Evolutionary conservation across 2,329 filamentous ascomycete species (phyloP).

Genomic region (Keithomyces neogunnii): DNA sequence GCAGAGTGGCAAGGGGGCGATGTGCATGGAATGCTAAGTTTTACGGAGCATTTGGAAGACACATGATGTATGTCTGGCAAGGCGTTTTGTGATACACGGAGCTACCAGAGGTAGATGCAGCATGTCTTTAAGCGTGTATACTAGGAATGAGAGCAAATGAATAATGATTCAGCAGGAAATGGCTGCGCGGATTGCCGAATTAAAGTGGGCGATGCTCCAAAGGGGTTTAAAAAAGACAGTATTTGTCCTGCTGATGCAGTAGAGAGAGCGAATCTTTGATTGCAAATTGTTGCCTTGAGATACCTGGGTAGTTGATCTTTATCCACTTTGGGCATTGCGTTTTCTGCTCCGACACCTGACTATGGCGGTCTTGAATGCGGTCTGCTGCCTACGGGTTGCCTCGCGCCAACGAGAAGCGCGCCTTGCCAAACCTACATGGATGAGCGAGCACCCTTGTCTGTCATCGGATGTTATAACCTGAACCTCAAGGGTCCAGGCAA

Average conservation of each 20-base stretch:
- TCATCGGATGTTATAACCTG: too few relatives aligned
- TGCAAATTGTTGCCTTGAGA: background rate
- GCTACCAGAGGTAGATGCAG: background rate
- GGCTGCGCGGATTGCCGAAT: too few relatives aligned
- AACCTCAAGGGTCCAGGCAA: too few relatives aligned
- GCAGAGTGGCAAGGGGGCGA: background rate
- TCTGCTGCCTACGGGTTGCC: background rate
- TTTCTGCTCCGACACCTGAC: background rate
- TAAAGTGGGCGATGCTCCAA: too few relatives aligned
- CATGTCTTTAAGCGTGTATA: slow-evolving; percentile 9
- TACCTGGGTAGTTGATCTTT: background rate
- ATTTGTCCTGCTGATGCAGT: background rate
- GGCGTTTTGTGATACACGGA: background rate
- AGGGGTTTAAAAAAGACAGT: too few relatives aligned
- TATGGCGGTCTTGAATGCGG: background rate
- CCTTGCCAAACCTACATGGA: too few relatives aligned
- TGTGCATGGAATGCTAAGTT: background rate
- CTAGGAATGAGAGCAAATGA: slow-evolving; percentile 5
- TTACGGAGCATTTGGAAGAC: background rate
- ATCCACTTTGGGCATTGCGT: background rate
- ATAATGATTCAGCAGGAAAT: background rate
- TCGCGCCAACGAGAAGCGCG: background rate
- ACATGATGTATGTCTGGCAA: background rate
- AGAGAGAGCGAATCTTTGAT: background rate
- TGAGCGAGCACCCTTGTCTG: too few relatives aligned